Conservation (phyloP, 352 stramenopile genomes). For the Globisporangium nunn region DNA sequence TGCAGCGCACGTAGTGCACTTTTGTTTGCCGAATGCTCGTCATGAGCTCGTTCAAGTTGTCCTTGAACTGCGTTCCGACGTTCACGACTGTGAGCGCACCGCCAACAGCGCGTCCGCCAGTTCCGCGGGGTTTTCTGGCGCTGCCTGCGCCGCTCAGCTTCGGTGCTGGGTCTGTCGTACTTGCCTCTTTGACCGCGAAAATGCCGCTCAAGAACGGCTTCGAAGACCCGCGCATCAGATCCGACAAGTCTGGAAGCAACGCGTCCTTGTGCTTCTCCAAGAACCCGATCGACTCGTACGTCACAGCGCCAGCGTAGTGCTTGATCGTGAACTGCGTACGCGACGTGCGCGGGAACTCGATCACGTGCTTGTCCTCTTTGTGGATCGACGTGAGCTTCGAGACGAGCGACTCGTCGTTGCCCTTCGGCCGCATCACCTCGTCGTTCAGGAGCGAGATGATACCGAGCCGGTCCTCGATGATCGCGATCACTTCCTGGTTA, state of each 20-base stretch:
- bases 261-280: conserved; percentile 96
- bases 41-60: conserved; percentile 91
- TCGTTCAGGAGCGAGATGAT: conserved; percentile 89
- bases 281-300: conserved; percentile 92
- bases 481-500: conserved; percentile 83
- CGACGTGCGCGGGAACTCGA: conserved; percentile 77
- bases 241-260: conserved; percentile 91
- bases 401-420: conserved; percentile 80
- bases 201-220: conserved; percentile 57
- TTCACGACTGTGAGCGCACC: conserved; percentile 61
- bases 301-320: conserved; percentile 93
- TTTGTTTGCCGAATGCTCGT: conserved; percentile 93
- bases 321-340: conserved; percentile 92
- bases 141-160: conserved; percentile 38
- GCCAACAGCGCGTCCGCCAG: conserved; percentile 9
- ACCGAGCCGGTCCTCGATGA: conserved; percentile 85
- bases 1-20: conserved; percentile 98
- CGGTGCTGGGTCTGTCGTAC: background rate
- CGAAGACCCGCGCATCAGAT: conserved; percentile 72
- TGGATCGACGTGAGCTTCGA: conserved; percentile 78
- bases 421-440: conserved; percentile 85
- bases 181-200: conserved; percentile 34
- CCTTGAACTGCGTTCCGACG: conserved; percentile 90
- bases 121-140: conserved; percentile 13
- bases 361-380: conserved; percentile 82